Evolutionary conservation across 169 alveolate genomes (phyloP).

Genomic region (Perkinsus chesapeaki): DNA sequence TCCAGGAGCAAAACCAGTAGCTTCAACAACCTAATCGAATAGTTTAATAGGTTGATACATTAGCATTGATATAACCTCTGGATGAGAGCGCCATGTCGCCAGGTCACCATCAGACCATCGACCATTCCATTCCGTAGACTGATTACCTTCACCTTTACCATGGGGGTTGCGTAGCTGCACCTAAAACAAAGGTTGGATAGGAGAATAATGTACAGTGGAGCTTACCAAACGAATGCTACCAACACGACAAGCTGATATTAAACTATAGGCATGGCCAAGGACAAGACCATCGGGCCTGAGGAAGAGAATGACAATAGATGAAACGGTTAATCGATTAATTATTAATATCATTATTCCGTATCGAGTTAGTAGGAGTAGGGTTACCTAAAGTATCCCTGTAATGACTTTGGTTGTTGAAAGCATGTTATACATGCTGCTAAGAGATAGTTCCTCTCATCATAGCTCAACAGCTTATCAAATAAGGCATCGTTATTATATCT

Average conservation of each 20-base stretch:
- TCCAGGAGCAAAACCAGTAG: neutral
- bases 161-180: neutral
- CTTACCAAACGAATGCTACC: neutral
- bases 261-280: constrained; percentile 8
- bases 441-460: neutral
- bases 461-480: neutral
- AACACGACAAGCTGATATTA: neutral
- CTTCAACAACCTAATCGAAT: neutral
- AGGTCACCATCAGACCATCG: neutral
- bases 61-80: too few relatives aligned
- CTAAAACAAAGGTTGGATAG: neutral
- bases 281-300: neutral
- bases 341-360: neutral
- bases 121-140: neutral
- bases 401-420: neutral
- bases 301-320: neutral
- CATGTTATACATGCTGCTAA: neutral
- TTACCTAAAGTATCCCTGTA: neutral
- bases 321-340: neutral
- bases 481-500: neutral
- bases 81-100: neutral
- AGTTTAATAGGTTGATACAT: too few relatives aligned
- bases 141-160: neutral
- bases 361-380: neutral
- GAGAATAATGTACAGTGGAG: neutral